These are phyloP conservation scores for Citrus trifoliata DNA, from an alignment of 345 rosid species.

Conservation along the genomic window DNA sequence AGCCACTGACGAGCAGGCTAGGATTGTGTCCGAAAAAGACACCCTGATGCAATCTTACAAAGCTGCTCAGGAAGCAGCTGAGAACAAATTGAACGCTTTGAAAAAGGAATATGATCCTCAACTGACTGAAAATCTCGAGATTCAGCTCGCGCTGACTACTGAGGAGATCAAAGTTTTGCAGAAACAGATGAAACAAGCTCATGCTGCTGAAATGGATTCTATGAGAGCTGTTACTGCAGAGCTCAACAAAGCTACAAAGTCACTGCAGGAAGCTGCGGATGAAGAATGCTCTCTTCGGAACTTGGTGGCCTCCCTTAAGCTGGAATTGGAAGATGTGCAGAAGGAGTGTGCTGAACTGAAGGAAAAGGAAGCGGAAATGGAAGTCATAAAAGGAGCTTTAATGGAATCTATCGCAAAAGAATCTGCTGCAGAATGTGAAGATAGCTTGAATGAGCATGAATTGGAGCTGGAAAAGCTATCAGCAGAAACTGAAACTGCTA, in stretches of 20 bases:
- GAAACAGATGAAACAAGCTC: conserved; percentile 61
- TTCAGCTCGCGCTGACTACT: conserved; percentile 46
- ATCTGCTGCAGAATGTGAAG: neutral
- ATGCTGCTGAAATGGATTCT: conserved; percentile 49
- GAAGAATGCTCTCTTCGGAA: conserved; percentile 58
- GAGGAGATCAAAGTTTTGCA: conserved; percentile 59
- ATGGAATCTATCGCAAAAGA: neutral
- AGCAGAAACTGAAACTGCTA: conserved; percentile 48
- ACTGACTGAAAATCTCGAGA: conserved; percentile 43
- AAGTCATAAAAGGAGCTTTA: conserved; percentile 5
- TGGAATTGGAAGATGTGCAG: conserved; percentile 55
- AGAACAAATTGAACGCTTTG: conserved; percentile 35
- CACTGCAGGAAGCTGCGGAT: conserved; percentile 55
- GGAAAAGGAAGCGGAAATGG: conserved; percentile 31
- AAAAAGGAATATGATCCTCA: conserved; percentile 54
- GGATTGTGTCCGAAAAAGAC: conserved; percentile 45
- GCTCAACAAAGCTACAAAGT: conserved; percentile 64
- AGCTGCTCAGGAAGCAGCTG: conserved; percentile 45
- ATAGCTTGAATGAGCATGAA: conserved; percentile 9
- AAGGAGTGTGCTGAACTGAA: conserved; percentile 32
- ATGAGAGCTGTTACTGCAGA: conserved; percentile 55
- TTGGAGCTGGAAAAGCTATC: conserved; percentile 29
- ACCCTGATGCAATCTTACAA: conserved; percentile 33
- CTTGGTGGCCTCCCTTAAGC: conserved; percentile 36
- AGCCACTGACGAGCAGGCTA: conserved; percentile 40